These are phyloP conservation scores for Sordariomycetes sp. DNA, from an alignment of 2,329 filamentous ascomycete species.

Conservation along the genomic window DNA sequence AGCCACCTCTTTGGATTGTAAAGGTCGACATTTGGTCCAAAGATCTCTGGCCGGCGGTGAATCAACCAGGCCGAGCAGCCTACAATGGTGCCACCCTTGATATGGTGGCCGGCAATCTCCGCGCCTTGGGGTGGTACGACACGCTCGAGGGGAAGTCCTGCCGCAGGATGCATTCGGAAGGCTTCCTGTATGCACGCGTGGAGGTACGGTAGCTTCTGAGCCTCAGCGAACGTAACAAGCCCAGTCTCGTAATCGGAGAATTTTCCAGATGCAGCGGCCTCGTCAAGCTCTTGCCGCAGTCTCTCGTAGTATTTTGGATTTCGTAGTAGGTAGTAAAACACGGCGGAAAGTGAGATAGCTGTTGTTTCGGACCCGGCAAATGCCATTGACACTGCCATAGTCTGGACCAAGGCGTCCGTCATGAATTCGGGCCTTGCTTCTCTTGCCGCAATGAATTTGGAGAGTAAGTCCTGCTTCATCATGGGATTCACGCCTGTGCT, in stretches of 20 bases:
- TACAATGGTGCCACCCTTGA: conserved; percentile 64
- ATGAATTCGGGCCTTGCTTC: conserved; percentile 62
- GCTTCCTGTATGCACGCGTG: conserved; percentile 72
- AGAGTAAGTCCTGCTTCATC: conserved; percentile 51
- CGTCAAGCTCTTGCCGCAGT: conserved; percentile 55
- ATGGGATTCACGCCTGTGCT: conserved; percentile 22
- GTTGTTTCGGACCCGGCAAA: conserved; percentile 75
- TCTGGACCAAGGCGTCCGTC: conserved; percentile 59
- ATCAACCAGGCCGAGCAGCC: conserved; percentile 73
- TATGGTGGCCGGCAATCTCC: conserved; percentile 52
- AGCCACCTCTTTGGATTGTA: conserved; percentile 64
- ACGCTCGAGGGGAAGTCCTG: conserved; percentile 64
- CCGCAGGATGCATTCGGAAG: conserved; percentile 67
- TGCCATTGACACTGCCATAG: conserved; percentile 38
- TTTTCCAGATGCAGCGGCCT: conserved; percentile 39
- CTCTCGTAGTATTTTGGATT: conserved; percentile 45
- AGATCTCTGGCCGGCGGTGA: conserved; percentile 58
- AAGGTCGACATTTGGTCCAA: conserved; percentile 55
- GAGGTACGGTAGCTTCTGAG: conserved; percentile 63
- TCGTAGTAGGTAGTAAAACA: conserved; percentile 68
- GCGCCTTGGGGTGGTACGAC: conserved; percentile 57
- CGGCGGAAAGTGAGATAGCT: conserved; percentile 59
- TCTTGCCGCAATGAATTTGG: conserved; percentile 62
- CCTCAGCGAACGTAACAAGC: conserved; percentile 60
- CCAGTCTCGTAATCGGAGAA: conserved; percentile 44